These are phyloP conservation scores for Suhomyces sp. DNA, from an alignment of 805 yeast species.

Conservation along the genomic window DNA sequence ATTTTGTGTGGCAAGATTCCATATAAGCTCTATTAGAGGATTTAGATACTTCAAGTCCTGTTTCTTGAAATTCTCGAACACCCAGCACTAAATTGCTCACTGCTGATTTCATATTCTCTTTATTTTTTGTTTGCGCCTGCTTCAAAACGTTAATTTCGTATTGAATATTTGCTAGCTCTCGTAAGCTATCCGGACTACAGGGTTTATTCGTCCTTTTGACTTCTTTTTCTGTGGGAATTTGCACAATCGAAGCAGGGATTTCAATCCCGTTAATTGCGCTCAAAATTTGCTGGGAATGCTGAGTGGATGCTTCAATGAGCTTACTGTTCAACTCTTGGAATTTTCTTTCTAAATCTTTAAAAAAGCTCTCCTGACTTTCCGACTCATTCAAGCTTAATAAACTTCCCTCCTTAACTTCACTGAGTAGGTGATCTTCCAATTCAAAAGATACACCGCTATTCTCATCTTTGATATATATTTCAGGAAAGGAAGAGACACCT, in stretches of 20 bases:
- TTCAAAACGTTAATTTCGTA: conserved; percentile 58
- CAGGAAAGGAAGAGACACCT: conserved; percentile 68
- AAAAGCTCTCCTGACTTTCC: conserved; percentile 18
- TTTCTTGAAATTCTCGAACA: conserved; percentile 50
- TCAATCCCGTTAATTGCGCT: conserved; percentile 21
- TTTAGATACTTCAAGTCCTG: conserved; percentile 38
- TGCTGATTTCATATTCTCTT: conserved; percentile 38
- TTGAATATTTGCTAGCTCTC: conserved; percentile 45
- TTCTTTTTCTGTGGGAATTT: conserved; percentile 4
- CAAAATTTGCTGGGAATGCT: conserved; percentile 16
- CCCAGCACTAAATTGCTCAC: conserved; percentile 44
- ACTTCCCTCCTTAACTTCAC: conserved; percentile 57
- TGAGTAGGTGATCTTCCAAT: conserved; percentile 65
- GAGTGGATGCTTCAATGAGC: conserved; percentile 14
- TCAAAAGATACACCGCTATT: conserved; percentile 66
- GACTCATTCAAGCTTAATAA: conserved; percentile 59
- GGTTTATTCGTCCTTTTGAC: background rate
- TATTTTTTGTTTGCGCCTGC: conserved; percentile 51
- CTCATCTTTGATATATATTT: conserved; percentile 67
- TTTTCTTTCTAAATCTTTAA: conserved; percentile 19
- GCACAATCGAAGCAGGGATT: conserved; percentile 14
- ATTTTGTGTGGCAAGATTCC: conserved; percentile 67
- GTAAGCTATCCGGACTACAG: conserved; percentile 4
- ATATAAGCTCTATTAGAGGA: conserved; percentile 55
- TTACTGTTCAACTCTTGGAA: conserved; percentile 14